Conservation (phyloP, 306 rosid genomes). For the Cajanus cajan region DNA sequence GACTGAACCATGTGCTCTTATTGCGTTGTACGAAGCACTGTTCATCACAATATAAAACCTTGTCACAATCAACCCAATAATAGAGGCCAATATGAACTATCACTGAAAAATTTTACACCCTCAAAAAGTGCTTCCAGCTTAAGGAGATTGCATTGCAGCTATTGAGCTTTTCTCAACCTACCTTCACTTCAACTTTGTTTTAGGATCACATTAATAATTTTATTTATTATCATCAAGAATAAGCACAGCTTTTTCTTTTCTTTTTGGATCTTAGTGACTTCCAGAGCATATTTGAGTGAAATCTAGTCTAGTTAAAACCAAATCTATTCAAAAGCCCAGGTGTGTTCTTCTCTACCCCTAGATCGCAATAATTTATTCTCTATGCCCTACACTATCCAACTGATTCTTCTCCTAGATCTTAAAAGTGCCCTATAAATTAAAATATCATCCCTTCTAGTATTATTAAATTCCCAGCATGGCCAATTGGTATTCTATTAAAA, state of each 20-base stretch:
- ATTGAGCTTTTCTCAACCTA: constrained; percentile 1
- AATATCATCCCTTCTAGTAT: constrained; percentile 19
- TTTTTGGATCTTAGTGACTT: constrained; percentile 47
- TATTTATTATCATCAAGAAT: constrained; percentile 8
- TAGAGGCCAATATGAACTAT: not conserved
- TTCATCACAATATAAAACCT: constrained; percentile 12
- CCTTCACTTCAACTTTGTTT: constrained; percentile 18
- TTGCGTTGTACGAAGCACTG: constrained; percentile 37
- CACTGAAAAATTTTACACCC: not conserved
- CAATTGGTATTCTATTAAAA: not conserved
- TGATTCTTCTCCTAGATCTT: constrained; percentile 66
- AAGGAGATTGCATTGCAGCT: not conserved
- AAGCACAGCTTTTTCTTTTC: constrained; percentile 15
- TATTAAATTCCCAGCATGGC: not conserved
- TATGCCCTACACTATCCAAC: constrained; percentile 61
- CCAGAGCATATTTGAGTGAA: constrained; percentile 32
- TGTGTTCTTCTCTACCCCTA: constrained; percentile 32
- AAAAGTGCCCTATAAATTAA: constrained; percentile 46
- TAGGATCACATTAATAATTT: not conserved
- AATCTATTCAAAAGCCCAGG: constrained; percentile 39
- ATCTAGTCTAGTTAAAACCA: constrained; percentile 19
- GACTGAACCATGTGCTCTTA: constrained; percentile 35
- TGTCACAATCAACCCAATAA: constrained; percentile 14
- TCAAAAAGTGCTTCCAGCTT: constrained; percentile 17
- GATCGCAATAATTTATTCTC: constrained; percentile 37